Percentiles rank a stretch among this genome's conserved stretches.
phyloP scores from a whole-genome alignment of 1,284 basidiomycete genomes.

The Coniferiporia sulphurascens region DNA sequence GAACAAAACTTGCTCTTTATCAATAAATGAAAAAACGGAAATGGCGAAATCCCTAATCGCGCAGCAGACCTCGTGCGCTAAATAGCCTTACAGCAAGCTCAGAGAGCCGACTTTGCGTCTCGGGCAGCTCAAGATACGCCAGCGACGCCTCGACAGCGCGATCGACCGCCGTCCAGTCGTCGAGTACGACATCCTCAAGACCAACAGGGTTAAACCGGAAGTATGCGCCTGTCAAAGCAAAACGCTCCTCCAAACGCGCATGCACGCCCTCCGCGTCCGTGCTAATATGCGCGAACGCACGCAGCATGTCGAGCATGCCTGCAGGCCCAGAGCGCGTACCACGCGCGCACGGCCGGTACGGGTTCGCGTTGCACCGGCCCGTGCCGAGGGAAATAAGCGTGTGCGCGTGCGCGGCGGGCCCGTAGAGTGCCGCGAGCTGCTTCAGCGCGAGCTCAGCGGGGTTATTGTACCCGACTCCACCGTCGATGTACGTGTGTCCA shows the following conservation, averaged over 20 bases:
- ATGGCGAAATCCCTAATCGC: no score
- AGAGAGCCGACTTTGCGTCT: slow-evolving; percentile 10
- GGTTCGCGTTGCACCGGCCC: slow-evolving; percentile 9
- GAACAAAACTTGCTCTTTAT: no score
- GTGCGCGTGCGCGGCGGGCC: slow-evolving; percentile 8
- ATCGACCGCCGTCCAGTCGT: slow-evolving; percentile 15
- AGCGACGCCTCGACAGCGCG: slow-evolving; percentile 8
- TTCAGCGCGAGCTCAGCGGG: slow-evolving; percentile 12
- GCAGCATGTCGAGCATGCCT: slow-evolving; percentile 13
- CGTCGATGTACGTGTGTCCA: slow-evolving; percentile 14
- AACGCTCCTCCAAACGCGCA: slow-evolving; percentile 12
- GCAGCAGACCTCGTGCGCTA: not conserved
- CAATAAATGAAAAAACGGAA: no score
- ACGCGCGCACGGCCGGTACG: slow-evolving; percentile 1
- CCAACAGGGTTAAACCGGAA: slow-evolving; percentile 16
- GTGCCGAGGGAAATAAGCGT: slow-evolving; percentile 14
- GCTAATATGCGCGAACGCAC: slow-evolving; percentile 14
- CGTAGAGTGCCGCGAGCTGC: slow-evolving; percentile 14
- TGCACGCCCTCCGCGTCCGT: slow-evolving; percentile 15
- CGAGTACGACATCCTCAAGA: slow-evolving; percentile 13
- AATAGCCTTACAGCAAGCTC: slow-evolving; percentile 10
- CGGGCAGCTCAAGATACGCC: slow-evolving; percentile 9
- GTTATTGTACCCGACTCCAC: slow-evolving; percentile 16
- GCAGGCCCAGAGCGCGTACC: slow-evolving; percentile 4
- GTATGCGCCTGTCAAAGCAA: slow-evolving; percentile 11